Evolutionary conservation across 345 rosid species (phyloP).

Genomic region (Syzygium jambos): DNA sequence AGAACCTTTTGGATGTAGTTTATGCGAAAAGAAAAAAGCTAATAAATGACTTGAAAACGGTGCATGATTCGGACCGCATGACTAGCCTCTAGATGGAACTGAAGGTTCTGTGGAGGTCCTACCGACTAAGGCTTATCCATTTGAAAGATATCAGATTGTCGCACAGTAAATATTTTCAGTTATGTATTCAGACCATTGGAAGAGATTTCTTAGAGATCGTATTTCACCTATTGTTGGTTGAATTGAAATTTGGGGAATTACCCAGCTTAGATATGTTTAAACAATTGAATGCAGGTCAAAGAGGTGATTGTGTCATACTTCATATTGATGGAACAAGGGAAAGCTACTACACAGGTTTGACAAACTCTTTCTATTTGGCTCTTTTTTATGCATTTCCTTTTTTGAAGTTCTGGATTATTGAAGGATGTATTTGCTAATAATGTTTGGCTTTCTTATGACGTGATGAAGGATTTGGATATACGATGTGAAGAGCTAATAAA

Average conservation of each 20-base stretch:
- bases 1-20: not conserved
- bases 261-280: not conserved
- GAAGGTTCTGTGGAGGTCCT: not conserved
- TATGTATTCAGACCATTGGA: not conserved
- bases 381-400: not conserved
- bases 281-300: conserved; percentile 55
- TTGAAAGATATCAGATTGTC: not conserved
- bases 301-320: conserved; percentile 86
- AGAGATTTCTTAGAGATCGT: not conserved
- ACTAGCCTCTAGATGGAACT: not conserved
- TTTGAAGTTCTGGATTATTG: not conserved
- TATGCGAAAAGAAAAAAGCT: not conserved
- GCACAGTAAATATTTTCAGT: not conserved
- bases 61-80: not conserved
- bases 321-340: conserved; percentile 95
- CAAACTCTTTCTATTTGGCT: not conserved
- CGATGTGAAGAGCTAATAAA: conserved; percentile 76
- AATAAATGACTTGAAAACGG: not conserved
- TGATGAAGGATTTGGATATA: conserved; percentile 65
- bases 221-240: not conserved
- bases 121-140: not conserved
- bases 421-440: not conserved
- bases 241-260: not conserved
- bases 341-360: conserved; percentile 73
- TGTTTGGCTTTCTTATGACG: not conserved